Evolutionary conservation across 2,329 filamentous ascomycete genomes (phyloP).

Genomic region (Neophaeococcomyces mojaviensis): DNA sequence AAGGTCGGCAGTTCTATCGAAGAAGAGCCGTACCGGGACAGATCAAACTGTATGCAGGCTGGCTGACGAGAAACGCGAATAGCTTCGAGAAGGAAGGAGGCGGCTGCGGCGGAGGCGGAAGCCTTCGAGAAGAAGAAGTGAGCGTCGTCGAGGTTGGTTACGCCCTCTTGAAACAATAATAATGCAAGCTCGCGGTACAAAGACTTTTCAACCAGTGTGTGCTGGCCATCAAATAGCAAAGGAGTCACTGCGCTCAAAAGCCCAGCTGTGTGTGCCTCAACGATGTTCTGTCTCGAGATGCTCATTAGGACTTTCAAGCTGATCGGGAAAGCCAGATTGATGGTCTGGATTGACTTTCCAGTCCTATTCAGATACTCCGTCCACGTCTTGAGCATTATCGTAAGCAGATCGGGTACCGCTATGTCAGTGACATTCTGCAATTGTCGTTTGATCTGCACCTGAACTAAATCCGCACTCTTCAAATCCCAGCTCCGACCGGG

Average conservation of each 20-base stretch:
- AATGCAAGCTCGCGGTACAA: conserved; percentile 61
- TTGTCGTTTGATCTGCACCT: conserved; percentile 14
- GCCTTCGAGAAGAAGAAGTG: conserved; percentile 63
- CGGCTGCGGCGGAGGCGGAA: conserved; percentile 42
- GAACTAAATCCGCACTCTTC: conserved; percentile 5
- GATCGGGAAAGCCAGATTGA: conserved; percentile 53
- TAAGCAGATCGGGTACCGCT: conserved; percentile 22
- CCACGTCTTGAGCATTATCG: conserved; percentile 21
- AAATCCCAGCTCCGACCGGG: conserved; percentile 8
- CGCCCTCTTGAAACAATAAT: conserved; percentile 63
- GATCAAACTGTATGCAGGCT: conserved; percentile 86
- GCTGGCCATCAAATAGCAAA: conserved; percentile 51
- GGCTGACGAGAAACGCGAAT: conserved; percentile 69
- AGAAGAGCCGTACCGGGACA: conserved; percentile 78
- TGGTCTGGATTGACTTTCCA: conserved; percentile 4
- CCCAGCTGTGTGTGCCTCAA: conserved; percentile 64
- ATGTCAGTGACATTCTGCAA: conserved; percentile 16
- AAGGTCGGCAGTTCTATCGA: conserved; percentile 86
- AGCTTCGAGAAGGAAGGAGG: conserved; percentile 67
- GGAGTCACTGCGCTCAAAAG: conserved; percentile 60
- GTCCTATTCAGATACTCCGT: conserved; percentile 2
- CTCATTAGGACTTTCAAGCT: conserved; percentile 52
- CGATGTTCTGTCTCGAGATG: conserved; percentile 61
- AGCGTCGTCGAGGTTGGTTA: conserved; percentile 74
- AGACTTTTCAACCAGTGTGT: conserved; percentile 50